Evolutionary conservation across 202 grass and related monocot genomes (phyloP).

Genomic region (Hordeum pubiflorum): DNA sequence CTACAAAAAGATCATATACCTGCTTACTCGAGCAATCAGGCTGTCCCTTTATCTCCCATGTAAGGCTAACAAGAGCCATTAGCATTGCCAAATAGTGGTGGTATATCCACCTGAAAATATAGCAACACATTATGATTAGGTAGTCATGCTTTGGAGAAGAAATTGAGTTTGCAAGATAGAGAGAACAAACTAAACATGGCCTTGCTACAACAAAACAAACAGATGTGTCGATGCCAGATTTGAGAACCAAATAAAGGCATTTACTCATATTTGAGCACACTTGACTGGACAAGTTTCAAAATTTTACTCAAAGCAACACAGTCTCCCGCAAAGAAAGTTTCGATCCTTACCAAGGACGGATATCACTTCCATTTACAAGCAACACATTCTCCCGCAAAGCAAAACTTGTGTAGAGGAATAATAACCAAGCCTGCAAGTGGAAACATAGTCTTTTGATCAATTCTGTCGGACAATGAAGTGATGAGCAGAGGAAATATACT

Average conservation of each 20-base stretch:
- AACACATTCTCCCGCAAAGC: slow-evolving; percentile 95
- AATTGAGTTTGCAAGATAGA: background rate
- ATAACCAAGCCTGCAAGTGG: slow-evolving; percentile 73
- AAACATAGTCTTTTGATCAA: background rate
- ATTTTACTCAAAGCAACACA: too few species aligned
- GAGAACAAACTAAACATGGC: background rate
- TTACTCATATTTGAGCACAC: background rate
- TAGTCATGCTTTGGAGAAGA: background rate
- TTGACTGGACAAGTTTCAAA: background rate
- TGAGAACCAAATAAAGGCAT: background rate
- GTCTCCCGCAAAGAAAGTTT: too few species aligned
- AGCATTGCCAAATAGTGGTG: slow-evolving; percentile 97
- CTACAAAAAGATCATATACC: slow-evolving; percentile 31
- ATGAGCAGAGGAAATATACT: background rate
- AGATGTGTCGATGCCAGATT: background rate
- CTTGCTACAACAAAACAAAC: background rate
- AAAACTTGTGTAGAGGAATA: slow-evolving; percentile 91
- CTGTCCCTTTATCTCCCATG: slow-evolving; percentile 92
- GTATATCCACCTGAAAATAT: slow-evolving; percentile 82
- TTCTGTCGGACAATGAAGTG: background rate
- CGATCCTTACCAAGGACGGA: slow-evolving; percentile 74
- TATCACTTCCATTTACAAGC: slow-evolving; percentile 96
- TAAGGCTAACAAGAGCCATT: slow-evolving; percentile 94
- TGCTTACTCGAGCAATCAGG: slow-evolving; percentile 91
- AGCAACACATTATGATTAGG: background rate